Evolutionary conservation across 495 filamentous ascomycete species (phyloP), one percentile per base, ranked within the genome.

Genomic region (Aspergillus ellipticus): DNA sequence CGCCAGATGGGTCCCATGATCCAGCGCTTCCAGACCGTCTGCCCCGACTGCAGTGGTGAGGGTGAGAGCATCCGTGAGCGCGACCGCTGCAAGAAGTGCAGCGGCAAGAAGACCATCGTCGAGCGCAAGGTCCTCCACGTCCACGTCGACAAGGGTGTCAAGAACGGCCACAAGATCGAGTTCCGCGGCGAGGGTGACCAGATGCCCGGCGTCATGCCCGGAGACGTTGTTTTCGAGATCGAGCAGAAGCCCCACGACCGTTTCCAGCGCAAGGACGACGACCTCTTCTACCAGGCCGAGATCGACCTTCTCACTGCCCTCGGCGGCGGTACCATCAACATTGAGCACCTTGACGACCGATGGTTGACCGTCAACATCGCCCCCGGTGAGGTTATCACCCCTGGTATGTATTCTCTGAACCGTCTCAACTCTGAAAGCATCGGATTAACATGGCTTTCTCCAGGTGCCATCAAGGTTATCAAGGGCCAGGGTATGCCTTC

Each of bases 1-100:
- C 89, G 94, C 64, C 95, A 97, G 80, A 97, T 97, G 92, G 94
- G 95, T 49, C 94, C 94, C 50, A 99, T 99, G 94, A 97, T 97
- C 67, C 95, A 97, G 76, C 89, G 94, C 49, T 97, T 97, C 84
- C 95, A 97, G 82, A 97, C 95, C 17, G 91, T 97, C 57, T 99
- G 94, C 84, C 89, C 92, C 28, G 94, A 99, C 73, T 99, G 94
- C 69, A 90, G 92, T 56, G 94, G 94, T 56, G 95, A 97, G 71
- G 92, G 95, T 47, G 95, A 99, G 77, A 91, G 87, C 53, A 90
- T 99, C 68, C 88, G 88, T 60, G 94, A 97, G 49, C 92, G 92
- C 79, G 95, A 97, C 72, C 84, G 87, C 68, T 99, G 94, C 85
- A 97, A 96, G 84, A 74, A 77, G 55, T 99, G 94, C 75, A 83